These are phyloP conservation scores for Fusarium heterosporum DNA, from an alignment of 2,329 filamentous ascomycete species.

Conservation along the genomic window DNA sequence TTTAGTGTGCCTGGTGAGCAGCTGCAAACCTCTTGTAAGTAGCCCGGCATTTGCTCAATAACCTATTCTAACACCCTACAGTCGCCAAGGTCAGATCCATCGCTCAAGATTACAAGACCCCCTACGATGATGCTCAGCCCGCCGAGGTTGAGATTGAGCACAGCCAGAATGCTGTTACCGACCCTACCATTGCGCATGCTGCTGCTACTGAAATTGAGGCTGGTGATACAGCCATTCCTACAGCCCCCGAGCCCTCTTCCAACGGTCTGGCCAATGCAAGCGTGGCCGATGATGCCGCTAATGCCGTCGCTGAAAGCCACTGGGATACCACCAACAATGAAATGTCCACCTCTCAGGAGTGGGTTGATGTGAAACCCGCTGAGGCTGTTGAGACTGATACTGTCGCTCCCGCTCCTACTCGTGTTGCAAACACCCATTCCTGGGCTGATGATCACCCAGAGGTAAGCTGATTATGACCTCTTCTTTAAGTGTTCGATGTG, in stretches of 20 bases:
- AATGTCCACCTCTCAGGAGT: conserved; percentile 69
- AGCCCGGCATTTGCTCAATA: neutral
- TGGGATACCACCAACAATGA: conserved; percentile 68
- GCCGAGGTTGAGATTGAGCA: conserved; percentile 51
- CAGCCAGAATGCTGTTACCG: conserved; percentile 58
- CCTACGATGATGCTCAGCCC: conserved; percentile 51
- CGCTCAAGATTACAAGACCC: conserved; percentile 64
- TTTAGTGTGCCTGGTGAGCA: conserved; percentile 72
- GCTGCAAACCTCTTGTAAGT: conserved; percentile 78
- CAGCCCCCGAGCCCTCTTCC: conserved; percentile 51
- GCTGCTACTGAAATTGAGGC: conserved; percentile 74
- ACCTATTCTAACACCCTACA: conserved; percentile 42
- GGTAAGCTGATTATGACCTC: conserved; percentile 50
- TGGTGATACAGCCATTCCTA: conserved; percentile 56
- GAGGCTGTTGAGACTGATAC: conserved; percentile 80
- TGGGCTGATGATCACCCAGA: conserved; percentile 86
- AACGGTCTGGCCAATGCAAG: conserved; percentile 62
- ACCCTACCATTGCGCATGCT: conserved; percentile 76
- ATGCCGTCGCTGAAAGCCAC: conserved; percentile 72
- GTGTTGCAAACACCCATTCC: conserved; percentile 68
- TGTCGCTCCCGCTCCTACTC: conserved; percentile 66
- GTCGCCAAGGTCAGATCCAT: conserved; percentile 58
- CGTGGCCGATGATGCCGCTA: conserved; percentile 65
- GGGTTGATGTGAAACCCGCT: conserved; percentile 77
- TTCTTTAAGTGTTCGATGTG: neutral